Conservation (phyloP, 257 asterid genomes). For the Solanum peruvianum region DNA sequence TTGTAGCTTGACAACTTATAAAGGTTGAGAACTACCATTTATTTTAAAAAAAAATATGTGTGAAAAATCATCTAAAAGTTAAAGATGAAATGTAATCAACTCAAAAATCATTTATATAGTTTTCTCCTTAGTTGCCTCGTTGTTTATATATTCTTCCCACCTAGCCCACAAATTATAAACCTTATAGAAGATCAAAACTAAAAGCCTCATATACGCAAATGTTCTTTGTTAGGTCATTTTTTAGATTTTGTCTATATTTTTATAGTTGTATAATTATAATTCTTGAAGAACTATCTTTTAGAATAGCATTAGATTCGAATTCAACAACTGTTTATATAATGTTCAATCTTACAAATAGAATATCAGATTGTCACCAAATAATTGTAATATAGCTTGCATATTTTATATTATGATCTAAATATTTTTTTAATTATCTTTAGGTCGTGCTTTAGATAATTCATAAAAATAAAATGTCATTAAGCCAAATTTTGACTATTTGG, state of each 20-base stretch:
- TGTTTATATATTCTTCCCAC: neutral
- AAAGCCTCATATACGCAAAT: neutral
- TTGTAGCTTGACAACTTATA: neutral
- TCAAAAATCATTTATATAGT: neutral
- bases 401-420: neutral
- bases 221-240: neutral
- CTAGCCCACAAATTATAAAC: neutral
- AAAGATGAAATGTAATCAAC: neutral
- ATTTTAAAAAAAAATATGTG: neutral
- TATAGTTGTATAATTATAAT: neutral
- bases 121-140: neutral
- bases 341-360: neutral
- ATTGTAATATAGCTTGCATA: neutral
- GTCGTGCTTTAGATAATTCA: neutral
- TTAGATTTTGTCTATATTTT: neutral
- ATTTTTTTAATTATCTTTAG: neutral
- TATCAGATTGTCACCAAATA: neutral
- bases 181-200: neutral
- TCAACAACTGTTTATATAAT: neutral
- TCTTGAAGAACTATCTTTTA: neutral
- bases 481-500: neutral
- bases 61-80: neutral
- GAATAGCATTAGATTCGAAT: neutral
- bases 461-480: neutral
- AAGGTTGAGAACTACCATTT: neutral